phyloP scores from a whole-genome alignment of 306 rosid species.

The Dryas drummondii region DNA sequence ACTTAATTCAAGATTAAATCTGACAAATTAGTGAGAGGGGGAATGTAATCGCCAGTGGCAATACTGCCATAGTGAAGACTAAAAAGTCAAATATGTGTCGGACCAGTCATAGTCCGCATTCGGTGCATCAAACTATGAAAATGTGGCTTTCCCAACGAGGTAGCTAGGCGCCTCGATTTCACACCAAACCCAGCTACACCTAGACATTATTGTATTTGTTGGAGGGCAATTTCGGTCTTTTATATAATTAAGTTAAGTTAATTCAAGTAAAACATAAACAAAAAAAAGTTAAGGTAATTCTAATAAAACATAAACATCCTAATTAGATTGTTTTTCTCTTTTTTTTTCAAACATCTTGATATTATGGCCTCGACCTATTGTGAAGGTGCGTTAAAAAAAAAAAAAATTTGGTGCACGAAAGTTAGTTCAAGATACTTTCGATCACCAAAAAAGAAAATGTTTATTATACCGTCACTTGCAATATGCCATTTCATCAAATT shows the following conservation, averaged over 20 bases:
- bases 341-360: too few relatives aligned
- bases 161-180: conserved; percentile 7
- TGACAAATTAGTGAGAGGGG: neutral
- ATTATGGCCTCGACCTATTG: too few relatives aligned
- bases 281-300: too few relatives aligned
- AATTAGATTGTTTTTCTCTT: too few relatives aligned
- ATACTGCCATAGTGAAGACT: conserved; percentile 1
- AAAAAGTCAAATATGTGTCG: conserved; percentile 24
- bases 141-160: neutral
- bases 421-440: too few relatives aligned
- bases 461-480: too few relatives aligned
- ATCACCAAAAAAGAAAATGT: too few relatives aligned
- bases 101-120: conserved; percentile 16
- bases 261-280: neutral
- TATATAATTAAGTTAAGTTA: neutral
- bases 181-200: neutral
- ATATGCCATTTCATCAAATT: too few relatives aligned
- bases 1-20: neutral
- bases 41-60: neutral
- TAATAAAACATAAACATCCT: too few relatives aligned
- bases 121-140: conserved; percentile 23
- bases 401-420: too few relatives aligned
- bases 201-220: neutral
- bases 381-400: too few relatives aligned
- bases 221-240: neutral